Evolutionary conservation across 768 basidiomycete genomes (phyloP).

Genomic region (Mycena maculata): DNA sequence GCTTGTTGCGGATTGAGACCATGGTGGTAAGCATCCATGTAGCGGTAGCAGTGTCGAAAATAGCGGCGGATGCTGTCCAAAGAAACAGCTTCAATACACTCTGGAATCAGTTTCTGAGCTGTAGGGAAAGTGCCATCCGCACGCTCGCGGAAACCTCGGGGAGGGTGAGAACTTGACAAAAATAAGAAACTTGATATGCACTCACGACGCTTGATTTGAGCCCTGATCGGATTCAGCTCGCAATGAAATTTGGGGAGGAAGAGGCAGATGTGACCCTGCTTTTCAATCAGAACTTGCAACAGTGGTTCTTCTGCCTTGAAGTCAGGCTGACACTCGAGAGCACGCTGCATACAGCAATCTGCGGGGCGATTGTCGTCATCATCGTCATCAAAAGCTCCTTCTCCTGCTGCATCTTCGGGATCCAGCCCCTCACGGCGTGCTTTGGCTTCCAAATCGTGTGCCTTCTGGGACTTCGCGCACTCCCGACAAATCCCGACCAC

Average conservation of each 20-base stretch:
- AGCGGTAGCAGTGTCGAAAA: constrained; percentile 36
- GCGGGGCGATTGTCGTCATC: constrained; percentile 14
- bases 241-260: constrained; percentile 28
- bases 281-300: constrained; percentile 35
- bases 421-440: constrained; percentile 25
- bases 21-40: constrained; percentile 38
- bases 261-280: constrained; percentile 39
- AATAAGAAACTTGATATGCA: constrained; percentile 19
- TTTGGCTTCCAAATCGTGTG: constrained; percentile 31
- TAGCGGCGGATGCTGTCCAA: constrained; percentile 35
- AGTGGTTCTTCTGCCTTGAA: constrained; percentile 37
- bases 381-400: constrained; percentile 23
- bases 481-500: constrained; percentile 29
- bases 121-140: constrained; percentile 41
- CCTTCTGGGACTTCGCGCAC: constrained; percentile 34
- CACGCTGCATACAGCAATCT: constrained; percentile 38
- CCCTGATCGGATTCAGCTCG: constrained; percentile 43
- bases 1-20: constrained; percentile 42
- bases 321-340: constrained; percentile 35
- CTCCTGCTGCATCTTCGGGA: constrained; percentile 19
- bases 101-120: constrained; percentile 38
- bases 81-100: constrained; percentile 35
- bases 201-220: constrained; percentile 37
- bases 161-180: constrained; percentile 8
- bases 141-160: constrained; percentile 36